Base-by-base conservation (phyloP, 768 basidiomycete genomes). In the Mycena capillaripes region DNA sequence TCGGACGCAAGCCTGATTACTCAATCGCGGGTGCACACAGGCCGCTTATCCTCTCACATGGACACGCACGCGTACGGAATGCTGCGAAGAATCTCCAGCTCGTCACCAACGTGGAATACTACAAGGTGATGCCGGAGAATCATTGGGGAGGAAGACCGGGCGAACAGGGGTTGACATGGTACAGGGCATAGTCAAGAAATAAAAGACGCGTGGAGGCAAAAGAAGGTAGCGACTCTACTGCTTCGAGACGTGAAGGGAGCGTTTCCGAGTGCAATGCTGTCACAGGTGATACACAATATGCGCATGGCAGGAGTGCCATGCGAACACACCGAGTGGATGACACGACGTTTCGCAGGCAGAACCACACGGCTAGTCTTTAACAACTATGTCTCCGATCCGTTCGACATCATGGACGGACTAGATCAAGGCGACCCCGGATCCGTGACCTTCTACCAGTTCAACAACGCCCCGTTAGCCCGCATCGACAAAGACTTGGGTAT, bases 1-100 rank as follows among this genome's bases (percentile, higher is more conserved):
- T 84, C 0, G 72, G 84, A 0, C 66, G 76, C 3, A 86, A 82
- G 67, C 63, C 75, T 0, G 78, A 80, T 66, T 86, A 85, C 75
- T 53, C 77, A 63, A 72, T 0, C 76, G 32, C 82, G 1, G 80
- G 80, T 14, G 79, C 82, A 0, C 83, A 79, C 70, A 71, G 82
- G 2, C 85, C 82, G 4, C 21, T 56, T 0, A 56, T 56, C 5
- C 21, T 56, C 1, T 56, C 55, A 7, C 55, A 56, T 40, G 70
- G 63, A 11, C 52, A 74, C 34, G 73, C 56, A 3, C 58, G 67
- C 10, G 9, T 73, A 1, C 58, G 77, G 19, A 73, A 64, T 23
- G 56, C 62, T 0, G 55, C 76, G 4, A 61, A 75, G 3, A 72
- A 75, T 17, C 62, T 66, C 25, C 74, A 76, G 29, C 1, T 77